These are phyloP conservation scores for Flaveria brownii DNA, from an alignment of 129 eudicot genomes.

Conservation along the genomic window DNA sequence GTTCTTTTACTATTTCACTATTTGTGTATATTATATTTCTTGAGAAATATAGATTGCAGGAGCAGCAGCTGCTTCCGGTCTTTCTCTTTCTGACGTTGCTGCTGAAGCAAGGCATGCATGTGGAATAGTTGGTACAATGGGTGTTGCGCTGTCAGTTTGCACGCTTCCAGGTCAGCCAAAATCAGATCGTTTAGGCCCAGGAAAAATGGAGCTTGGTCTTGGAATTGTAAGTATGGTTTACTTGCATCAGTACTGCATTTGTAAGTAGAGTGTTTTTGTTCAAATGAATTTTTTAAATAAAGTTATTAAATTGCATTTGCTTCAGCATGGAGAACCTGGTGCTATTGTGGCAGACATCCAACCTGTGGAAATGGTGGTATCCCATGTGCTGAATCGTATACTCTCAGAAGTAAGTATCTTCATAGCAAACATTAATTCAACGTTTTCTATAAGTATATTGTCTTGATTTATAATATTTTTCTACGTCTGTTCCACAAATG, in stretches of 20 bases:
- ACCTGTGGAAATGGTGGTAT: slow-evolving; percentile 84
- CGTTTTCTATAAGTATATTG: slow-evolving; percentile 12
- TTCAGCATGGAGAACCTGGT: slow-evolving; percentile 99
- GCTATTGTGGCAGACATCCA: slow-evolving; percentile 90
- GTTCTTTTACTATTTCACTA: background rate
- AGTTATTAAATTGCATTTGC: slow-evolving; percentile 19
- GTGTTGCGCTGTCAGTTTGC: slow-evolving; percentile 94
- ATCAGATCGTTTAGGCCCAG: slow-evolving; percentile 92
- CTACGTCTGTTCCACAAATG: background rate
- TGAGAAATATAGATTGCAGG: slow-evolving; percentile 73
- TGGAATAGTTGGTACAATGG: slow-evolving; percentile 93
- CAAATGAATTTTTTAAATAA: background rate
- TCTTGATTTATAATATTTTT: slow-evolving; percentile 8
- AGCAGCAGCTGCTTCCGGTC: slow-evolving; percentile 94
- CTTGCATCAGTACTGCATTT: background rate
- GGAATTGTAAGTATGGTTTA: slow-evolving; percentile 72
- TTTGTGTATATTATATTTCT: background rate
- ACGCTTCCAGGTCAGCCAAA: slow-evolving; percentile 89
- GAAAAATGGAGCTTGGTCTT: slow-evolving; percentile 99
- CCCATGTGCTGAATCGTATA: slow-evolving; percentile 88
- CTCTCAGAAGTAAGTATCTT: slow-evolving; percentile 69
- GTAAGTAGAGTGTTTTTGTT: background rate
- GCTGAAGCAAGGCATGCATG: slow-evolving; percentile 91
- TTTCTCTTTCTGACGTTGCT: slow-evolving; percentile 78
- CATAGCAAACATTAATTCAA: slow-evolving; percentile 15